Conservation (phyloP, 2,329 filamentous ascomycete species). For the Phaeoacremonium minimum region DNA sequence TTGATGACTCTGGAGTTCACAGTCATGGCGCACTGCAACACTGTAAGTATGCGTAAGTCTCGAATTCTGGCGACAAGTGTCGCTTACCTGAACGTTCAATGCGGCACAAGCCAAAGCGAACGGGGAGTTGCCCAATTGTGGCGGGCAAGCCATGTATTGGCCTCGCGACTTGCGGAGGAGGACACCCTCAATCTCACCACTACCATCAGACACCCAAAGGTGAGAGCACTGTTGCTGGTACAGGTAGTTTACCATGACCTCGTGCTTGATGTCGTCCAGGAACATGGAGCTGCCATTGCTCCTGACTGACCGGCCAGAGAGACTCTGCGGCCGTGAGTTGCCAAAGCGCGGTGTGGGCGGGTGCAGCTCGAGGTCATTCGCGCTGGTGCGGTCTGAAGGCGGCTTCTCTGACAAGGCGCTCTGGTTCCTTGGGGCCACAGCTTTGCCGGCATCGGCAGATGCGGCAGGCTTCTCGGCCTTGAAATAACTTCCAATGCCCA, state of each 20-base stretch:
- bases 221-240: slow-evolving; percentile 75
- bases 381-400: slow-evolving; percentile 17
- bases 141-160: slow-evolving; percentile 70
- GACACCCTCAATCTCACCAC: slow-evolving; percentile 67
- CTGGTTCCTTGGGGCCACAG: slow-evolving; percentile 11
- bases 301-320: slow-evolving; percentile 36
- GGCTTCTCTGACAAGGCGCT: slow-evolving; percentile 32
- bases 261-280: slow-evolving; percentile 71
- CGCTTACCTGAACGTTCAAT: slow-evolving; percentile 66
- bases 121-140: slow-evolving; percentile 55
- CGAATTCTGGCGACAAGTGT: slow-evolving; percentile 1
- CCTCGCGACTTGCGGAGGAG: slow-evolving; percentile 64
- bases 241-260: slow-evolving; percentile 80
- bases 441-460: slow-evolving; percentile 12
- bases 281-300: slow-evolving; percentile 46
- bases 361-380: slow-evolving; percentile 43
- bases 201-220: slow-evolving; percentile 69
- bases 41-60: background rate
- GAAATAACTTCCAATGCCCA: slow-evolving; percentile 62
- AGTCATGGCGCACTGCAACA: slow-evolving; percentile 66
- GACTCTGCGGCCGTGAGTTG: slow-evolving; percentile 47
- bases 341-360: slow-evolving; percentile 40
- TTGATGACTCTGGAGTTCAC: slow-evolving; percentile 77
- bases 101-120: slow-evolving; percentile 62
- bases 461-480: slow-evolving; percentile 41